phyloP scores from a whole-genome alignment of 805 yeast genomes.

The Sugiyamaella mastotermitis region DNA sequence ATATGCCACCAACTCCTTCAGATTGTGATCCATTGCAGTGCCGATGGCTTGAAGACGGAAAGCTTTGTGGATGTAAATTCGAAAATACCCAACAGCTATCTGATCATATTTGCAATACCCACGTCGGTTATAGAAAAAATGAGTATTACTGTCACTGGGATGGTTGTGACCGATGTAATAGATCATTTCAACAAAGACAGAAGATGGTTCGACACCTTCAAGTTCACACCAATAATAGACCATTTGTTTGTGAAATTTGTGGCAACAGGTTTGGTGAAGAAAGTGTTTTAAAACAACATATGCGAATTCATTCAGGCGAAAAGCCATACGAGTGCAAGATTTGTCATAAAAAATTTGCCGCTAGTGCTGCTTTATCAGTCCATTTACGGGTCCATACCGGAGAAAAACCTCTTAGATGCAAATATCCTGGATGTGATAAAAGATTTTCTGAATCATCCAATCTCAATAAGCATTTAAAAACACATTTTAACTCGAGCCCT shows the following conservation, averaged over 20 bases:
- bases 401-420: constrained; percentile 77
- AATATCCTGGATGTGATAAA: constrained; percentile 74
- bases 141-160: constrained; percentile 71
- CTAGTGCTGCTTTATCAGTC: constrained; percentile 74
- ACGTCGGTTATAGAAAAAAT: constrained; percentile 69
- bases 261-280: constrained; percentile 69
- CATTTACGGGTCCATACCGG: constrained; percentile 88
- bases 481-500: constrained; percentile 38
- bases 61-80: constrained; percentile 48
- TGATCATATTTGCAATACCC: constrained; percentile 59
- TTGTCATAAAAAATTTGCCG: constrained; percentile 77
- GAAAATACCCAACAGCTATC: constrained; percentile 55
- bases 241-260: constrained; percentile 68
- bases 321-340: constrained; percentile 70
- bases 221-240: constrained; percentile 81
- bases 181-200: constrained; percentile 74
- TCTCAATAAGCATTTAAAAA: constrained; percentile 79
- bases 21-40: constrained; percentile 2
- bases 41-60: constrained; percentile 18
- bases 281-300: constrained; percentile 71
- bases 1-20: not conserved
- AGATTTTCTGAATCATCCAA: constrained; percentile 86
- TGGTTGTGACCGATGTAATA: constrained; percentile 59
- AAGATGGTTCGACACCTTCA: constrained; percentile 81
- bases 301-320: constrained; percentile 83